Base-by-base conservation (phyloP, 768 basidiomycete genomes). In the Amanita exitialis region DNA sequence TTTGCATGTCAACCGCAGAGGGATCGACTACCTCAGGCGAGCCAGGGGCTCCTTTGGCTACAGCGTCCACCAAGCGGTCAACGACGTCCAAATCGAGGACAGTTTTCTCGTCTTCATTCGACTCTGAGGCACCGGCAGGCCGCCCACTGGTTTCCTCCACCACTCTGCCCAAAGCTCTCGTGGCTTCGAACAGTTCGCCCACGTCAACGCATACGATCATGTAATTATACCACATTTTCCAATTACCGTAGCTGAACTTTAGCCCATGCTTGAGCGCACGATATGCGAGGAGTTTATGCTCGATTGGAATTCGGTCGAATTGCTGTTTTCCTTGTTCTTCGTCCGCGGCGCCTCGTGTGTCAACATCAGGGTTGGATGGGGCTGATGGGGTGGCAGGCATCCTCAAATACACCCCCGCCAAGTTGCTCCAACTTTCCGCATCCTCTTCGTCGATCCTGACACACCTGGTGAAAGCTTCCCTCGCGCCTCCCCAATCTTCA, bases 181-280 rank as follows among this genome's bases (percentile, higher is more conserved):
- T 83, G 0, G 91, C 84, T 62, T 99, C 95, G 1, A 80, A 73
- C 44, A 97, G 75, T 62, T 98, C 93, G 6, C 94, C 95, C 16
- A 97, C 87, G 57, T 97, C 92, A 66, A 96, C 74, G 3, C 90
- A 77, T 23, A 98, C 84, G 60, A 96, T 73, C 85, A 90, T 93
- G 72, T 93, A 98, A 71, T 99, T 99, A 54, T 77, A 76, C 96
- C 96, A 99, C 88, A 99, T 94, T 16, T 91, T 79, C 94, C 95
- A 98, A 61, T 92, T 94, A 23, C 90, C 83, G 63, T 91, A 88
- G 44, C 79, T 78, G 64, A 77, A 80, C 58, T 82, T 83, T 54
- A 98, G 76, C 1, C 96, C 94, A 54, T 90, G 88, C 57, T 87
- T 85, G 23, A 99, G 83, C 2, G 96, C 95, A 15, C 84, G 85